Evolutionary conservation across 2,329 filamentous ascomycete species (phyloP).

Genomic region (Bipolaris oryzae): DNA sequence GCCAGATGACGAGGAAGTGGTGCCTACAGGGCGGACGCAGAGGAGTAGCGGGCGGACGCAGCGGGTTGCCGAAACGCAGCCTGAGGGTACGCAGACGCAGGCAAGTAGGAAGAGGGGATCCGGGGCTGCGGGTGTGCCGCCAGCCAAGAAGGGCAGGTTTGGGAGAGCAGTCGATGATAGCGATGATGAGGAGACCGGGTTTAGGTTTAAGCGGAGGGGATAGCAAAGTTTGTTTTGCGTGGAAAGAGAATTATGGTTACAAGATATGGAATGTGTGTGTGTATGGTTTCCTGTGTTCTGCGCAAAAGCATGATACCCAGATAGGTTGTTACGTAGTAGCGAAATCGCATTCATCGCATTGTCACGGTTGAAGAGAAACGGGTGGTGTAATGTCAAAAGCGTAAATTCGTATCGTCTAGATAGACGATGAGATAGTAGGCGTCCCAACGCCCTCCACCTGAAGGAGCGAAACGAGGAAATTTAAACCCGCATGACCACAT

Average conservation of each 20-base stretch:
- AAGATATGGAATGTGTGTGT: background rate
- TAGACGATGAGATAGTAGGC: conserved; percentile 6
- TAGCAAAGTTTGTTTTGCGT: background rate
- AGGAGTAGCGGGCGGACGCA: conserved; percentile 35
- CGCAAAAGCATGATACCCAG: conserved; percentile 12
- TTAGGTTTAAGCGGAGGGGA: conserved; percentile 56
- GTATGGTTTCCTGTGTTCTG: background rate
- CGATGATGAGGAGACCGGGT: conserved; percentile 63
- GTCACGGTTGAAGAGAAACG: background rate
- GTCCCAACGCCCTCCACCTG: conserved; percentile 10
- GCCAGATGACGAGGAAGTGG: conserved; percentile 34
- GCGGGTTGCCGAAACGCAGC: conserved; percentile 38
- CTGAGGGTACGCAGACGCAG: conserved; percentile 37
- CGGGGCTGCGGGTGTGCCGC: conserved; percentile 29
- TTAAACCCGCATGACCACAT: background rate
- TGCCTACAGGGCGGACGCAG: conserved; percentile 22
- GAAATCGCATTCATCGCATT: background rate
- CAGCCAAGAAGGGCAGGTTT: conserved; percentile 37
- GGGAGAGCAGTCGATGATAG: conserved; percentile 54
- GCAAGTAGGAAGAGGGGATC: conserved; percentile 40
- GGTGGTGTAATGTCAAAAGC: conserved; percentile 1
- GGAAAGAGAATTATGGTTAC: background rate
- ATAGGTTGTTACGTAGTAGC: background rate
- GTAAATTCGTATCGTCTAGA: conserved; percentile 9
- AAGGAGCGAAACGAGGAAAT: conserved; percentile 1